phyloP scores from a whole-genome alignment of 2,329 filamentous ascomycete species.

The Fusarium pininemorale region DNA sequence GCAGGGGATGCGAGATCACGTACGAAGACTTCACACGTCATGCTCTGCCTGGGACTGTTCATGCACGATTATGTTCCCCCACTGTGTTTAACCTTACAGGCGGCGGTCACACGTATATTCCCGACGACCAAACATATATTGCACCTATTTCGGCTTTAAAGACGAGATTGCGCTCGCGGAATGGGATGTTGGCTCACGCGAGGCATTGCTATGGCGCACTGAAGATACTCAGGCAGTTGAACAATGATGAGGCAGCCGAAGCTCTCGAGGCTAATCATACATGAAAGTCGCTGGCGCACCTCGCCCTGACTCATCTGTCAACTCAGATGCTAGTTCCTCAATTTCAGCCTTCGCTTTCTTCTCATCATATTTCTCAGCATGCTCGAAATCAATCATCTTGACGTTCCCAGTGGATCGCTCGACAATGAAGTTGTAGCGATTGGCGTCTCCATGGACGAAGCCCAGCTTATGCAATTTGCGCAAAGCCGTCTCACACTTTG shows the following conservation, averaged over 20 bases:
- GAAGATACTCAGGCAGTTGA: neutral
- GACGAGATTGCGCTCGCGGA: neutral
- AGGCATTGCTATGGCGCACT: fast-evolving
- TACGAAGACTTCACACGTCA: fast-evolving
- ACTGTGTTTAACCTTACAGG: fast-evolving
- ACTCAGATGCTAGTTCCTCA: neutral
- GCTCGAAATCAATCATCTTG: neutral
- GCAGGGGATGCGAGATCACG: neutral
- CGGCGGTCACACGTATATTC: fast-evolving
- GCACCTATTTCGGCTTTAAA: neutral
- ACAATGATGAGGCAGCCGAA: fast-evolving
- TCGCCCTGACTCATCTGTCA: neutral
- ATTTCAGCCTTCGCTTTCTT: neutral
- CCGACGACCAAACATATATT: fast-evolving
- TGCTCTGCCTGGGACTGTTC: neutral
- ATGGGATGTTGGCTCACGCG: fast-evolving
- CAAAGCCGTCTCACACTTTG: neutral
- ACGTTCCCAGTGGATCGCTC: neutral
- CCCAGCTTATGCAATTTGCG: neutral
- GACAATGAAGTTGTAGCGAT: neutral
- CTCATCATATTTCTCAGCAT: neutral
- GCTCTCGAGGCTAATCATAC: neutral
- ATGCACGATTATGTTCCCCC: neutral
- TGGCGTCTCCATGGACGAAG: neutral
- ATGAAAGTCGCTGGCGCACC: fast-evolving